These are phyloP conservation scores for Pseudogymnoascus sp. DNA, from an alignment of 2,329 filamentous ascomycete species.

Conservation along the genomic window DNA sequence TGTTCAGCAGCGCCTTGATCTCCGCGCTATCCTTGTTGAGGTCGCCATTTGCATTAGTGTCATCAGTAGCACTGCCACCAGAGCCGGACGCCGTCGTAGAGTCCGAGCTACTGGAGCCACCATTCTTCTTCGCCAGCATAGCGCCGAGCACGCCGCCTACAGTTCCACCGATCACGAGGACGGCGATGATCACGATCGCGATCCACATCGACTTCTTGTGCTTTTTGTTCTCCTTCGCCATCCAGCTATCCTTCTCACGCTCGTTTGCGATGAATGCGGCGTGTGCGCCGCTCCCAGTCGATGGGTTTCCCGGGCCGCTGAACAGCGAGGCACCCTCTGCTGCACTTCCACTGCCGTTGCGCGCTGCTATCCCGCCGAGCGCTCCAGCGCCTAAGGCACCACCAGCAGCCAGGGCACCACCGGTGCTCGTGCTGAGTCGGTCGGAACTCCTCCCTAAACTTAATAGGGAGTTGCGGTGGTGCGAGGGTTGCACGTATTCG, in stretches of 20 bases:
- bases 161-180: constrained; percentile 62
- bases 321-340: constrained; percentile 23
- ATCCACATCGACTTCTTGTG: constrained; percentile 63
- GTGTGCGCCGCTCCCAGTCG: constrained; percentile 12
- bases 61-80: constrained; percentile 41
- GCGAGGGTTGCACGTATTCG: constrained; percentile 39
- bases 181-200: constrained; percentile 52
- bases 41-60: constrained; percentile 56
- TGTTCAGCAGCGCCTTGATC: constrained; percentile 75
- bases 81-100: constrained; percentile 16
- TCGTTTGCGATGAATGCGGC: neutral
- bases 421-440: constrained; percentile 15
- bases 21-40: constrained; percentile 65
- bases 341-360: constrained; percentile 24
- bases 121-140: constrained; percentile 49
- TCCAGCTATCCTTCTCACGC: constrained; percentile 58
- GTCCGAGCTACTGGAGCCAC: constrained; percentile 15
- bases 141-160: constrained; percentile 68
- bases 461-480: constrained; percentile 30
- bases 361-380: constrained; percentile 23
- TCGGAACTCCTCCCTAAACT: constrained; percentile 17
- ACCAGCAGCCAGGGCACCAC: constrained; percentile 35
- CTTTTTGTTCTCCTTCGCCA: constrained; percentile 47
- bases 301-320: constrained; percentile 26
- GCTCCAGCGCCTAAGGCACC: constrained; percentile 15